Percentiles rank a stretch among this genome's conserved stretches.
Evolutionary conservation across 345 rosid genomes (phyloP).

Genomic region (Dipteronia sinensis): DNA sequence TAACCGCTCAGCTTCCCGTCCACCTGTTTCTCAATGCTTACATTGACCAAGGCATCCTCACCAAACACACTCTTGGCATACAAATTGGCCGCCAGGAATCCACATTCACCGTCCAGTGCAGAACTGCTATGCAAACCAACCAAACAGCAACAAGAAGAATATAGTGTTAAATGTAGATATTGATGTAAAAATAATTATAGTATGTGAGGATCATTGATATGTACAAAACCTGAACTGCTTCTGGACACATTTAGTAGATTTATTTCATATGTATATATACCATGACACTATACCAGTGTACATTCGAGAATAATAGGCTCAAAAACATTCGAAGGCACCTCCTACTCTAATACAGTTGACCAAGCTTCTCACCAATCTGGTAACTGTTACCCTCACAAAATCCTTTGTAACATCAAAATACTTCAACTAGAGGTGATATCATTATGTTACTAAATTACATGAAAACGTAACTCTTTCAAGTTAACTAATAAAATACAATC

Average conservation of each 20-base stretch:
- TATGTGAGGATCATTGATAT: not conserved
- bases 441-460: not conserved
- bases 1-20: slow-evolving; percentile 81
- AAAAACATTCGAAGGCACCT: not conserved
- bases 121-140: slow-evolving; percentile 49
- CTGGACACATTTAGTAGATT: not conserved
- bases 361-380: not conserved
- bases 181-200: not conserved
- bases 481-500: not conserved
- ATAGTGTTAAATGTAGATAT: not conserved
- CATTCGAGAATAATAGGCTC: not conserved
- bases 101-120: slow-evolving; percentile 80
- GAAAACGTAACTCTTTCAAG: not conserved
- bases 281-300: not conserved
- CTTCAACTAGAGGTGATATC: not conserved
- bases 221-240: not conserved
- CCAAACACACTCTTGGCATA: slow-evolving; percentile 91
- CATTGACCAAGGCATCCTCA: slow-evolving; percentile 82
- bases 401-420: not conserved
- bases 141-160: slow-evolving; percentile 4
- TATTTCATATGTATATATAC: not conserved
- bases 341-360: not conserved
- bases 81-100: slow-evolving; percentile 84
- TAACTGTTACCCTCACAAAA: not conserved
- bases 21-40: slow-evolving; percentile 72